Evolutionary conservation across 495 filamentous ascomycete genomes (phyloP).

Genomic region (Cercophora samala): DNA sequence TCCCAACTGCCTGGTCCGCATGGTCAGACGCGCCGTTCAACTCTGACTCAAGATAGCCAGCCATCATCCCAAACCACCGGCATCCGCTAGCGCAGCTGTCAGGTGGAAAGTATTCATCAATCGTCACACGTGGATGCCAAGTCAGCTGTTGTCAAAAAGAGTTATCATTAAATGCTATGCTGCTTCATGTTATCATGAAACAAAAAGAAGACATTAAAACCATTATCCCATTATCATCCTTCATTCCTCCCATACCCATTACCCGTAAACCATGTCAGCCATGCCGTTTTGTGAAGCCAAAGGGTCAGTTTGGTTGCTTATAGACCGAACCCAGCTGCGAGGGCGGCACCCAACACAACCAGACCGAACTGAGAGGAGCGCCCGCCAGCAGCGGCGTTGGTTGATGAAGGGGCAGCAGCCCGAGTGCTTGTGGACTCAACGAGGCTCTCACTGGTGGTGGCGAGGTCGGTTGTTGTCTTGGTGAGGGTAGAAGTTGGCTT

Average conservation of each 20-base stretch:
- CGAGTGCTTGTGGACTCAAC: background rate
- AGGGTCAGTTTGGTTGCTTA: background rate
- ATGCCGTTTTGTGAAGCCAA: background rate
- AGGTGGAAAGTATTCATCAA: background rate
- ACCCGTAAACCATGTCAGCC: background rate
- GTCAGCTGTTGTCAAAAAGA: background rate
- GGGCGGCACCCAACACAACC: constrained; percentile 10
- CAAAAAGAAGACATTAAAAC: background rate
- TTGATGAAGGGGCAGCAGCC: constrained; percentile 6
- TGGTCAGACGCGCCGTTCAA: background rate
- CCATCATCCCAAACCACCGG: background rate
- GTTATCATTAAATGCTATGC: background rate
- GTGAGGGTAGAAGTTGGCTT: background rate
- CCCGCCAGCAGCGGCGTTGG: constrained; percentile 11
- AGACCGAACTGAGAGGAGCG: constrained; percentile 11
- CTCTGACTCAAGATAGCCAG: background rate
- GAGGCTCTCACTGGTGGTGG: background rate
- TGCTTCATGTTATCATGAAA: background rate
- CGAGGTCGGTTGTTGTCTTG: background rate
- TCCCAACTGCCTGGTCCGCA: background rate
- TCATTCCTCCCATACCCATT: background rate
- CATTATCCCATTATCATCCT: constrained; percentile 2
- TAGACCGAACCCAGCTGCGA: constrained; percentile 12
- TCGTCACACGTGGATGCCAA: background rate
- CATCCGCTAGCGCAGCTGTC: background rate